These are phyloP conservation scores for Fusarium hostae DNA, from an alignment of 2,329 filamentous ascomycete genomes.

Conservation along the genomic window DNA sequence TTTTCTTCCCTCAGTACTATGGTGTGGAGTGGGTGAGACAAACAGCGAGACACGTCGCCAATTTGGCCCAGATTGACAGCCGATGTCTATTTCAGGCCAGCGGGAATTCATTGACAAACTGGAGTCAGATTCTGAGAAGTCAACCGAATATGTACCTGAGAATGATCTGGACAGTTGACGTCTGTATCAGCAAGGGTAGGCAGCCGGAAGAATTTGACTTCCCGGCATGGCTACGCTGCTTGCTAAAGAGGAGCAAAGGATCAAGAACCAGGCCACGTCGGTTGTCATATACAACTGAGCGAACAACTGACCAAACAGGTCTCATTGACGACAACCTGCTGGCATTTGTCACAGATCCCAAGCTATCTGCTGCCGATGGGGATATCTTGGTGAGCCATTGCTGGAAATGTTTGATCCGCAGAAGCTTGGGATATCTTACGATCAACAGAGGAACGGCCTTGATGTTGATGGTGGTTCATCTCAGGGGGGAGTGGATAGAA, in stretches of 20 bases:
- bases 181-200: not conserved
- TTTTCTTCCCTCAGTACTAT: not conserved
- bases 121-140: not conserved
- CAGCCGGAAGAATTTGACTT: not conserved
- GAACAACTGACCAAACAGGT: not conserved
- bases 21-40: not conserved
- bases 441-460: too few relatives aligned
- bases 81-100: not conserved
- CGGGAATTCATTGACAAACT: not conserved
- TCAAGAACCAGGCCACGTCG: not conserved
- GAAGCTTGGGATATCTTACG: too few relatives aligned
- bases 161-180: not conserved
- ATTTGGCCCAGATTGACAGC: not conserved
- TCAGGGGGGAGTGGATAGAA: too few relatives aligned
- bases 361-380: not conserved
- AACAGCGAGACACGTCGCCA: not conserved
- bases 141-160: not conserved
- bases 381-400: not conserved
- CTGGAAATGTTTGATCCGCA: not conserved
- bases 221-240: not conserved
- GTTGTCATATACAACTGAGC: not conserved
- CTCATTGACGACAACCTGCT: not conserved
- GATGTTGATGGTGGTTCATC: too few relatives aligned
- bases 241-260: not conserved
- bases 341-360: not conserved